Evolutionary conservation across 306 rosid genomes (phyloP), one percentile per base, ranked within the genome.

Genomic region (Senna tora): DNA sequence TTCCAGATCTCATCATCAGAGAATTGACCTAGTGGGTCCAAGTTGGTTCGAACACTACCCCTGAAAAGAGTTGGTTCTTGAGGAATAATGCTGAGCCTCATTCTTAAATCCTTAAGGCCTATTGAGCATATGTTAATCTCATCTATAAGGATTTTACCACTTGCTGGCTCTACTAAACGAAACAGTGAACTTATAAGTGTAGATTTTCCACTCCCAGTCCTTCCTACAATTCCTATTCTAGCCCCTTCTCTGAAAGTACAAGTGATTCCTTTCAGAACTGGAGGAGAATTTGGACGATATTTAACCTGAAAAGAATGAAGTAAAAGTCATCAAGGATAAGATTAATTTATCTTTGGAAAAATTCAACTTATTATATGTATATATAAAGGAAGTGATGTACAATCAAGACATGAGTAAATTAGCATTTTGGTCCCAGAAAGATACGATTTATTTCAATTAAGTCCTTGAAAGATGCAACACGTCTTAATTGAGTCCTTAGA

Each of bases 181-280:
- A 88, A 84, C 72, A 88, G 56, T 38, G 90, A 84, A 74, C 89
- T 84, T 49, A 86, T 73, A 16, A 88, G 74, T 32, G 90, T 88
- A 0, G 89, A 77, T 78, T 86, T 88, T 19, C 90, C 84, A 11
- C 90, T 88, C 67, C 90, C 93, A 39, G 88, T 83, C 61, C 90
- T 83, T 81, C 90, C 93, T 19, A 85, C 88, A 70, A 88, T 80
- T 47, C 88, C 90, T 15, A 85, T 86, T 75, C 84, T 79, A 30
- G 53, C 84, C 54, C 87, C 87, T 73, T 83, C 89, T 42, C 46
- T 41, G 73, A 88, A 81, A 33, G 78, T 86, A 68, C 90, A 83
- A 32, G 82, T 76, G 30, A 88, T 81, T 34, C 85, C 90, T 43
- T 75, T 81, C 19, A 88, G 81, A 65, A 88, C 87, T 30, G 82